phyloP scores from a whole-genome alignment of 73 alveolate genomes.

The Paramecium sonneborni region DNA sequence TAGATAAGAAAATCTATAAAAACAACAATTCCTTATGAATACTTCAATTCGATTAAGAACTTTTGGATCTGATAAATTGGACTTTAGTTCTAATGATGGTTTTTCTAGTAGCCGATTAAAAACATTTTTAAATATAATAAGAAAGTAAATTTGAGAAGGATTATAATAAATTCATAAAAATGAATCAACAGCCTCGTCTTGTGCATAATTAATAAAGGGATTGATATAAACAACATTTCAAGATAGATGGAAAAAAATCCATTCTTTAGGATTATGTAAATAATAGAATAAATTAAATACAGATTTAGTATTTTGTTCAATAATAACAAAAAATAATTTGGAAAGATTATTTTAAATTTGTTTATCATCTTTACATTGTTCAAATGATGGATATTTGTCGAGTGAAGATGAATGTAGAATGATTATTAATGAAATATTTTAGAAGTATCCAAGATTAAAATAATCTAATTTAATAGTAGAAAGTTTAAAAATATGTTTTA shows the following conservation, averaged over 20 bases:
- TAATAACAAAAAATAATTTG: neutral
- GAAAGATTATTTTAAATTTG: neutral
- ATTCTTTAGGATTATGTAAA: neutral
- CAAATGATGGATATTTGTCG: neutral
- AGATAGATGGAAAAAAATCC: neutral
- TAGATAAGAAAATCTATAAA: neutral
- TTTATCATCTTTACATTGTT: neutral
- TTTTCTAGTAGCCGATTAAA: constrained; percentile 14
- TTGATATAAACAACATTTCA: neutral
- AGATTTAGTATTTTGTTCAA: neutral
- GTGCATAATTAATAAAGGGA: neutral
- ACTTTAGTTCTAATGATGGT: neutral
- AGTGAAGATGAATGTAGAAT: constrained; percentile 3
- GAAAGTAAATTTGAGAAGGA: neutral
- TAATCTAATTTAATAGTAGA: neutral
- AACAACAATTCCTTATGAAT: neutral
- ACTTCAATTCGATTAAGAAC: neutral
- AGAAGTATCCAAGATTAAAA: neutral
- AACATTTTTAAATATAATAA: neutral
- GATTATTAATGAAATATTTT: neutral
- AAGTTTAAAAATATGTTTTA: neutral
- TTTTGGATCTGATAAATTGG: constrained; percentile 6
- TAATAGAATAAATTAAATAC: neutral
- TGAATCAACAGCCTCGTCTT: neutral
- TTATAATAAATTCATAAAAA: neutral